Conservation (phyloP, 2,329 filamentous ascomycete genomes). For the Purpureocillium lavendulum region DNA sequence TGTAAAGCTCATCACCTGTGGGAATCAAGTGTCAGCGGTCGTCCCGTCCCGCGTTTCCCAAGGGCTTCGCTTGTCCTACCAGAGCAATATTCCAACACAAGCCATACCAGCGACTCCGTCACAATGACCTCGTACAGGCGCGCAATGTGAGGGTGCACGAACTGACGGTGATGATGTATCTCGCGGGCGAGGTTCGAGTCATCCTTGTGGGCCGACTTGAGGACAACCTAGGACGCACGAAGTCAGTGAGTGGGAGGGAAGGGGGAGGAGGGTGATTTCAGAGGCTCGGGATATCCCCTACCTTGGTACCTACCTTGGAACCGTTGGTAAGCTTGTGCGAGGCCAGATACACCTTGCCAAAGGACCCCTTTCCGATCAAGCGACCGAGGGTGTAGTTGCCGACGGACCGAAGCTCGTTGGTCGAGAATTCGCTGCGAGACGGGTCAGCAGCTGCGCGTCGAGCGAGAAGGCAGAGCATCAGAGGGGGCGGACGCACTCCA, state of each 20-base stretch:
- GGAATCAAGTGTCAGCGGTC: conserved; percentile 17
- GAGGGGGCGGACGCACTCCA: conserved; percentile 60
- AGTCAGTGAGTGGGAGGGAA: background rate
- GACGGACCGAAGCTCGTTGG: conserved; percentile 81
- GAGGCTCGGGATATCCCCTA: too few relatives aligned
- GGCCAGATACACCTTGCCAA: conserved; percentile 96
- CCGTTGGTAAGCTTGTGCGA: conserved; percentile 97
- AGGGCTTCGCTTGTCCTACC: too few relatives aligned
- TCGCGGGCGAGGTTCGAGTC: conserved; percentile 94
- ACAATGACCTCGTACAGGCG: conserved; percentile 97
- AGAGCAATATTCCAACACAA: conserved; percentile 92
- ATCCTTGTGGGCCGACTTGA: conserved; percentile 95
- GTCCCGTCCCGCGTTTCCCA: too few relatives aligned
- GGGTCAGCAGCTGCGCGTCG: conserved; percentile 7
- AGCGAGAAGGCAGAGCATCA: conserved; percentile 1
- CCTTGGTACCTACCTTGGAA: conserved; percentile 82
- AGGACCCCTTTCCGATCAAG: conserved; percentile 94
- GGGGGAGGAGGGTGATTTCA: conserved; percentile 1
- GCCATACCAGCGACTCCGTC: conserved; percentile 89
- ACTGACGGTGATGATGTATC: conserved; percentile 97
- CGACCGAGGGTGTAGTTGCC: conserved; percentile 91
- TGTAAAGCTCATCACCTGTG: conserved; percentile 89
- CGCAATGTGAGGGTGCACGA: conserved; percentile 94
- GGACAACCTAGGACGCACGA: conserved; percentile 62
- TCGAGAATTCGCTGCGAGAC: conserved; percentile 76